These are phyloP conservation scores for Rhododendron williamsianum DNA, from an alignment of 148 eudicot species.

Conservation along the genomic window DNA sequence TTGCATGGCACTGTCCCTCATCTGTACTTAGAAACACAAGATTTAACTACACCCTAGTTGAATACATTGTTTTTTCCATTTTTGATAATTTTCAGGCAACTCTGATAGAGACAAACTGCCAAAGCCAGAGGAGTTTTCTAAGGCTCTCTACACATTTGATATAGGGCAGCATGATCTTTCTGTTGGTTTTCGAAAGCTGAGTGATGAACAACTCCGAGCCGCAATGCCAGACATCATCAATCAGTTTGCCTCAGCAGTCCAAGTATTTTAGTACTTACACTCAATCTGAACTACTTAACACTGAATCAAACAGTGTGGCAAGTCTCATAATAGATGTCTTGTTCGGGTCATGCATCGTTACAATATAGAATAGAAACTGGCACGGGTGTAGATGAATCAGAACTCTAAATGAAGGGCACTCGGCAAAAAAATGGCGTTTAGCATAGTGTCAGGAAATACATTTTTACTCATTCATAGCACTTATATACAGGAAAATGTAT, in stretches of 20 bases:
- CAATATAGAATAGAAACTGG: background rate
- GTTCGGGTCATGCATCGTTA: background rate
- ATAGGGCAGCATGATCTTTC: constrained; percentile 77
- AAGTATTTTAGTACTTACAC: constrained; percentile 31
- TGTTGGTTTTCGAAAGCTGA: constrained; percentile 44
- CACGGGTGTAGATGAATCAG: background rate
- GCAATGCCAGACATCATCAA: constrained; percentile 39
- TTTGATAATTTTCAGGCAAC: constrained; percentile 20
- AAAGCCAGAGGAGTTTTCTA: constrained; percentile 45
- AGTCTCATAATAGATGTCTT: background rate
- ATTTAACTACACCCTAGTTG: too few species aligned
- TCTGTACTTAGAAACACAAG: background rate
- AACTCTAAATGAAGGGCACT: background rate
- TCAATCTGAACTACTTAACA: background rate
- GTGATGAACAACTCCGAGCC: constrained; percentile 30
- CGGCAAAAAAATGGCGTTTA: background rate
- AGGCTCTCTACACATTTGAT: constrained; percentile 72
- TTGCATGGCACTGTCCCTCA: background rate
- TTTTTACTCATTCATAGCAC: background rate
- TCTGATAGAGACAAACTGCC: constrained; percentile 43
- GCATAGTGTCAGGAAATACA: too few species aligned
- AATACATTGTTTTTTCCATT: background rate
- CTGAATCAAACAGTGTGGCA: background rate
- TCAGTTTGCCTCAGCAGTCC: constrained; percentile 44
- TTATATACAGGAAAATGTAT: background rate